These are phyloP conservation scores for Lignosus rhinocerotis DNA, from an alignment of 1,284 basidiomycete species.

Conservation along the genomic window DNA sequence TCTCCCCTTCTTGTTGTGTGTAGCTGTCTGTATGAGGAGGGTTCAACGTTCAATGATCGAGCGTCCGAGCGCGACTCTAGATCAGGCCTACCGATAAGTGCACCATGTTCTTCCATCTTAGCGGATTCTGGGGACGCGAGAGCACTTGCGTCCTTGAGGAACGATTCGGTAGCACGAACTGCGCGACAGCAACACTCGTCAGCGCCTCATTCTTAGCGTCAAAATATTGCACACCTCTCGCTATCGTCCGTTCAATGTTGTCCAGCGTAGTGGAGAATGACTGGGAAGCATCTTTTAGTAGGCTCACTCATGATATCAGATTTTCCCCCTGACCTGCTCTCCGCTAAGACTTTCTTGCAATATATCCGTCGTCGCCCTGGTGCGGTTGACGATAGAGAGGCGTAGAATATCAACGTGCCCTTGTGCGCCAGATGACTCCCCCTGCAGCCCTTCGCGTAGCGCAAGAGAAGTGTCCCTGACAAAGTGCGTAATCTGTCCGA, in stretches of 20 bases:
- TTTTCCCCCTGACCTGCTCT: conserved; percentile 3
- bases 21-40: neutral
- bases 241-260: neutral
- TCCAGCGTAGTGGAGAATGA: no score
- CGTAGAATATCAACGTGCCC: conserved; percentile 22
- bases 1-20: conserved; percentile 1
- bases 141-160: neutral
- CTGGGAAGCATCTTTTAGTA: no score
- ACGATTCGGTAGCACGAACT: conserved; percentile 6
- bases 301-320: neutral
- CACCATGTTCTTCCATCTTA: neutral
- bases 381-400: conserved; percentile 16
- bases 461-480: conserved; percentile 10
- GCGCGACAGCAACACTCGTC: neutral
- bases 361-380: no score
- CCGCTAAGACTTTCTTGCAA: neutral
- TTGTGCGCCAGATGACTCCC: conserved; percentile 9
- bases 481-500: conserved; percentile 10
- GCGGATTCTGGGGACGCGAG: conserved; percentile 2
- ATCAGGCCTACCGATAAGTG: conserved; percentile 1
- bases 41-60: neutral
- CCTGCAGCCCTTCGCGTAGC: conserved; percentile 10
- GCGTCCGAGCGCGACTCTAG: neutral
- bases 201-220: neutral
- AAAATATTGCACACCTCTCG: neutral